A percentile compares a stretch with the other conserved stretches of the same genome.
Evolutionary conservation across 345 rosid species (phyloP).

Genomic region (Trapa bicornis): DNA sequence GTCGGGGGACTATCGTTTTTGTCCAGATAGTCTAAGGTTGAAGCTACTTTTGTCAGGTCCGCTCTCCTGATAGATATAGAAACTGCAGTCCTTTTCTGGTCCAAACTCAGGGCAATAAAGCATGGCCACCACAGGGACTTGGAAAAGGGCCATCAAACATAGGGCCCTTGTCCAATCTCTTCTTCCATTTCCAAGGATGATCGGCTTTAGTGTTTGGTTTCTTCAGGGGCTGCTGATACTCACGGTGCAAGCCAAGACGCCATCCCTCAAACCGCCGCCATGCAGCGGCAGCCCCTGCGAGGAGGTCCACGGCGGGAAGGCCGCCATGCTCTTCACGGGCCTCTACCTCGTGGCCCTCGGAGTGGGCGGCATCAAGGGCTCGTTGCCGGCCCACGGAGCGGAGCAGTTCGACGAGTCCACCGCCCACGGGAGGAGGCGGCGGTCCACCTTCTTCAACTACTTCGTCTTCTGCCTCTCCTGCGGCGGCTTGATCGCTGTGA

Average conservation of each 20-base stretch:
- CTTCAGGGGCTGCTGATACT: slow-evolving; percentile 68
- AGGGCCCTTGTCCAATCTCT: background rate
- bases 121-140: background rate
- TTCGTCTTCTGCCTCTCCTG: slow-evolving; percentile 72
- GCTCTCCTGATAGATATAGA: background rate
- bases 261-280: slow-evolving; percentile 54
- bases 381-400: slow-evolving; percentile 73
- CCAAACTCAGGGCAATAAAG: background rate
- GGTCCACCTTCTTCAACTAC: slow-evolving; percentile 89
- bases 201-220: no score
- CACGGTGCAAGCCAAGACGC: slow-evolving; percentile 63
- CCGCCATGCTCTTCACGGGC: slow-evolving; percentile 61
- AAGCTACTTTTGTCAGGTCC: no score
- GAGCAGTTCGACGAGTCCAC: slow-evolving; percentile 68
- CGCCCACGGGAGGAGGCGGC: slow-evolving; percentile 61
- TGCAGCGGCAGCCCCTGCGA: slow-evolving; percentile 31
- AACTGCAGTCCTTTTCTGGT: background rate
- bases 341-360: slow-evolving; percentile 84
- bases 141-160: background rate
- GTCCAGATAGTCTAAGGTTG: no score
- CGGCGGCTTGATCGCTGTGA: slow-evolving; percentile 82
- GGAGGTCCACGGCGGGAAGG: slow-evolving; percentile 43
- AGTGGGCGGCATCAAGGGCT: slow-evolving; percentile 89
- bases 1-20: no score
- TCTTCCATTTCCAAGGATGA: no score